Evolutionary conservation across 805 yeast genomes (phyloP).

Genomic region (Saccharomycopsis fodiens): DNA sequence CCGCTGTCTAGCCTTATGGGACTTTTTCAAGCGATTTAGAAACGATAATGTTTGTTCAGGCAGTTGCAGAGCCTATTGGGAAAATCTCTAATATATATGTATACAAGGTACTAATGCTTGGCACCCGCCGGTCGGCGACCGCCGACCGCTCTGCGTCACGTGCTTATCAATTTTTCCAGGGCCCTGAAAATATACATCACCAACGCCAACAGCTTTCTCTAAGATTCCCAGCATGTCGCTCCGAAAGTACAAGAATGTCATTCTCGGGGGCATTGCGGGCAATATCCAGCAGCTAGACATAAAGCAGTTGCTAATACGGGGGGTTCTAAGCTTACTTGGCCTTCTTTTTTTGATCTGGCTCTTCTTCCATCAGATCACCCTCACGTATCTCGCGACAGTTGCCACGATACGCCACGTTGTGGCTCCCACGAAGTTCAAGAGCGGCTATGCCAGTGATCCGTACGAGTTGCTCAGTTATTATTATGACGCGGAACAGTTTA

Average conservation of each 20-base stretch:
- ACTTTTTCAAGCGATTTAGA: too few relatives aligned
- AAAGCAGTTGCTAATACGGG: background rate
- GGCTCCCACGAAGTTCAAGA: slow-evolving; percentile 10
- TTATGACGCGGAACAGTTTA: slow-evolving; percentile 13
- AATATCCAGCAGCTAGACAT: background rate
- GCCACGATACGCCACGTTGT: slow-evolving; percentile 15
- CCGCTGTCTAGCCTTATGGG: too few relatives aligned
- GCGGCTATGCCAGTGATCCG: slow-evolving; percentile 13
- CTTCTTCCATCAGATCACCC: background rate
- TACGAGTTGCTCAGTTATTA: slow-evolving; percentile 16
- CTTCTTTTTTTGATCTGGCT: background rate
- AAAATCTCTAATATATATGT: too few relatives aligned
- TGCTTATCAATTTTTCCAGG: too few relatives aligned
- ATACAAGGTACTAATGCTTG: too few relatives aligned
- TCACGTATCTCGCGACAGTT: slow-evolving; percentile 5
- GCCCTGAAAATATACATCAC: too few relatives aligned
- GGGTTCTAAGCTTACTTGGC: background rate
- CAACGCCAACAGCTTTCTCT: too few relatives aligned
- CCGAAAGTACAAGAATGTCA: slow-evolving; percentile 4
- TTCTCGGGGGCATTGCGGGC: background rate
- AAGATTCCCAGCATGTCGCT: too few relatives aligned
- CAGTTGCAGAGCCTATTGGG: too few relatives aligned
- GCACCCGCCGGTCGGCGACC: too few relatives aligned
- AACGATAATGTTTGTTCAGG: too few relatives aligned
- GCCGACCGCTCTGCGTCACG: too few relatives aligned